Evolutionary conservation across 495 filamentous ascomycete genomes (phyloP).

Genomic region (Bacidia rubella): DNA sequence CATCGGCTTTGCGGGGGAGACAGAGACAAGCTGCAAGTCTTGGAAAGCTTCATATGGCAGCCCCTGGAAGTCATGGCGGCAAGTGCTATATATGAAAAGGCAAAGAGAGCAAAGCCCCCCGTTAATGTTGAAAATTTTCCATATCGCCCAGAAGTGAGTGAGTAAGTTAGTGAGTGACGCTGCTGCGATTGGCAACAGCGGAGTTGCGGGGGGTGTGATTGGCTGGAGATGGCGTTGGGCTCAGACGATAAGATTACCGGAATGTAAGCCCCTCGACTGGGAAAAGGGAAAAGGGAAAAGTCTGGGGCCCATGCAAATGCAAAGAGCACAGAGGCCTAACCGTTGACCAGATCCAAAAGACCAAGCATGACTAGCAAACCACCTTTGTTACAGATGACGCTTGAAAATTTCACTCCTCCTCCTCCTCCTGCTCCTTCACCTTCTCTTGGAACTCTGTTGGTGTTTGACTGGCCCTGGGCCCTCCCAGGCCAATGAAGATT

Average conservation of each 20-base stretch:
- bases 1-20: background rate
- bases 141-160: background rate
- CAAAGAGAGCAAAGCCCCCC: no score
- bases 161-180: no score
- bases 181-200: background rate
- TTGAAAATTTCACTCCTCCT: background rate
- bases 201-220: background rate
- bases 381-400: background rate
- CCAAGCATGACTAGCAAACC: no score
- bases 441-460: no score
- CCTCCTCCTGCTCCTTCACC: background rate
- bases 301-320: no score
- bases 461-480: background rate
- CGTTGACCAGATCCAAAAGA: no score
- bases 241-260: background rate
- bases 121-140: background rate
- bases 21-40: background rate
- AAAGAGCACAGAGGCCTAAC: no score
- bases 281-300: no score
- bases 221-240: background rate
- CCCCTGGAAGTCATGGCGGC: no score
- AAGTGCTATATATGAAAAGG: background rate
- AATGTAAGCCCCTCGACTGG: no score
- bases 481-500: no score
- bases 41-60: no score